These are phyloP conservation scores for Penicillium griseofulvum DNA, from an alignment of 2,329 filamentous ascomycete genomes.

Conservation along the genomic window DNA sequence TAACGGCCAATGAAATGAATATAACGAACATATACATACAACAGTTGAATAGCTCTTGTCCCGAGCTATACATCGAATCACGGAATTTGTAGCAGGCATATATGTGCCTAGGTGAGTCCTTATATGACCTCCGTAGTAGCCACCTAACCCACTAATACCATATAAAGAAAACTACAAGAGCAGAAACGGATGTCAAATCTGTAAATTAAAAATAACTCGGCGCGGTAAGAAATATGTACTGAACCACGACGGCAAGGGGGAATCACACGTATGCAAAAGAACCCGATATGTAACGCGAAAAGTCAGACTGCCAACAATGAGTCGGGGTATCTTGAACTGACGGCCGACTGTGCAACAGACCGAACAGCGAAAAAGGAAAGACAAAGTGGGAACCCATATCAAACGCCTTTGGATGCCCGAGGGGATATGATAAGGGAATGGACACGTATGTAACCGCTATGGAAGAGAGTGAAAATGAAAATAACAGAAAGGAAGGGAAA, in stretches of 20 bases:
- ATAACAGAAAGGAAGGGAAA: not conserved
- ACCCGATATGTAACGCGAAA: not conserved
- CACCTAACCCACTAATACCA: not conserved
- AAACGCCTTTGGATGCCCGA: not conserved
- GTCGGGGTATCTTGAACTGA: slow-evolving; percentile 1
- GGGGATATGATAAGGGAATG: not conserved
- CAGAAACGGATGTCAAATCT: not conserved
- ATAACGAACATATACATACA: no score
- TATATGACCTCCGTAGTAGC: not conserved
- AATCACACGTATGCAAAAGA: not conserved
- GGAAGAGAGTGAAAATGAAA: slow-evolving; percentile 19
- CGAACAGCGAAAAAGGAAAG: not conserved
- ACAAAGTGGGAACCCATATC: not conserved
- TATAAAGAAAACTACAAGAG: not conserved
- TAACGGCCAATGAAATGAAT: no score
- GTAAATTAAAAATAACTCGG: not conserved
- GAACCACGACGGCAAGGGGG: not conserved
- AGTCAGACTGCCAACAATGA: not conserved
- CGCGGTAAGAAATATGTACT: not conserved
- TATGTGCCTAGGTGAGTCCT: no score
- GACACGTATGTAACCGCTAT: slow-evolving; percentile 10
- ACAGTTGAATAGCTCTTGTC: no score
- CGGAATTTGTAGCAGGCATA: no score
- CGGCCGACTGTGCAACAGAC: not conserved
- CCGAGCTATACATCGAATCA: no score